Evolutionary conservation across 768 basidiomycete species (phyloP).

Genomic region (Lentinus brumalis): DNA sequence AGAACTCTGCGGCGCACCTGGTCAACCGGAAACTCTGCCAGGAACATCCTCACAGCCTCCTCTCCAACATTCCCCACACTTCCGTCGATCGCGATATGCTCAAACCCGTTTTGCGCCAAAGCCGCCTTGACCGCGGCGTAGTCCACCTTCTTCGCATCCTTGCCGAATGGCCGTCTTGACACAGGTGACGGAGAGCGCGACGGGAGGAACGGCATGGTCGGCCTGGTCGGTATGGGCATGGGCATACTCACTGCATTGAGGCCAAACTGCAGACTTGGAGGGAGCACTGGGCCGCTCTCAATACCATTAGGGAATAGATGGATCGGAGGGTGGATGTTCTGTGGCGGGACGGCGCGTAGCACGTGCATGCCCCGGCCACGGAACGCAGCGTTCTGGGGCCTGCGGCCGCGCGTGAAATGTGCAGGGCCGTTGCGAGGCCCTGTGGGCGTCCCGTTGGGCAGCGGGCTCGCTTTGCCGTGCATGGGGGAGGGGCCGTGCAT

Average conservation of each 20-base stretch:
- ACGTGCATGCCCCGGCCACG: constrained; percentile 23
- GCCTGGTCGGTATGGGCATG: neutral
- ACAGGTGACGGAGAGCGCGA: constrained; percentile 47
- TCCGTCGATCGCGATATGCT: constrained; percentile 64
- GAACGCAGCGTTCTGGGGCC: constrained; percentile 13
- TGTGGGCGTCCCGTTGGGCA: constrained; percentile 1
- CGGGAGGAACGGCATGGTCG: constrained; percentile 7
- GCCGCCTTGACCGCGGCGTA: constrained; percentile 45
- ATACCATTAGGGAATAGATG: constrained; percentile 28
- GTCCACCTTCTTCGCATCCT: constrained; percentile 33
- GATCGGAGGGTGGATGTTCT: constrained; percentile 25
- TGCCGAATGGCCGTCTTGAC: constrained; percentile 39
- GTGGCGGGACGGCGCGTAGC: constrained; percentile 14
- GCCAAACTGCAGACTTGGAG: constrained; percentile 10
- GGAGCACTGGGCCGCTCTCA: constrained; percentile 13
- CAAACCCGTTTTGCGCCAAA: constrained; percentile 63
- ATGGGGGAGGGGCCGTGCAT: neutral
- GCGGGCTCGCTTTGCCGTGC: constrained; percentile 12
- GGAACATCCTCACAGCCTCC: constrained; percentile 68
- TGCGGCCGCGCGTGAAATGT: constrained; percentile 24
- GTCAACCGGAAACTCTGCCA: constrained; percentile 71
- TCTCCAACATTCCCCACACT: constrained; percentile 56
- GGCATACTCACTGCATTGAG: constrained; percentile 7
- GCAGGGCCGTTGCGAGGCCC: constrained; percentile 10
- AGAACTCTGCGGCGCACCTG: constrained; percentile 49